phyloP scores from a whole-genome alignment of 1,284 basidiomycete genomes.

The Laetiporus sulphureus region DNA sequence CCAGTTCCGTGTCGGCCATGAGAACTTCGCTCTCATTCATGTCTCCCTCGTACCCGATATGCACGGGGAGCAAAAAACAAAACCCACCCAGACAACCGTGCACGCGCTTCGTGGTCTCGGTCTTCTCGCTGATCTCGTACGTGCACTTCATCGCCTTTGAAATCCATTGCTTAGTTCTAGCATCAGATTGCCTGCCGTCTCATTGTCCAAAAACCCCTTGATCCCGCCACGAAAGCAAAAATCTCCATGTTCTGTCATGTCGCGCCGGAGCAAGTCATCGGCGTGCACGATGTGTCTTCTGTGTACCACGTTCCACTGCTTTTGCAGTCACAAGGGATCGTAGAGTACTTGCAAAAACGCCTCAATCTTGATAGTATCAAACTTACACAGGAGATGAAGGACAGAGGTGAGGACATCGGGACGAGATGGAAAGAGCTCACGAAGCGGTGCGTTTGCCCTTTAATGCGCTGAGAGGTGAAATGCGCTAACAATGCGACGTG shows the following conservation, averaged over 20 bases:
- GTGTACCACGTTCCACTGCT: slow-evolving; percentile 98
- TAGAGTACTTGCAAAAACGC: slow-evolving; percentile 79
- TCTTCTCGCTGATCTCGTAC: slow-evolving; percentile 85
- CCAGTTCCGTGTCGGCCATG: slow-evolving; percentile 96
- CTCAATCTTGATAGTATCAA: slow-evolving; percentile 65
- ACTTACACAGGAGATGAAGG: slow-evolving; percentile 50
- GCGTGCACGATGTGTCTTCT: slow-evolving; percentile 94
- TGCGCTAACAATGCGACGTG: background rate
- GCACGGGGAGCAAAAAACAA: slow-evolving; percentile 99
- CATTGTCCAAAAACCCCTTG: slow-evolving; percentile 66
- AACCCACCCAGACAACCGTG: slow-evolving; percentile 97
- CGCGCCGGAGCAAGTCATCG: slow-evolving; percentile 87
- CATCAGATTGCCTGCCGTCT: slow-evolving; percentile 87
- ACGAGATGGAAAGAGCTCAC: slow-evolving; percentile 84
- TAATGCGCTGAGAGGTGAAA: background rate
- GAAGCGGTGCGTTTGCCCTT: slow-evolving; percentile 42
- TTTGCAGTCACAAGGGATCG: slow-evolving; percentile 87
- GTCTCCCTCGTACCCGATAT: slow-evolving; percentile 98
- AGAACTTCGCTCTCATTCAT: slow-evolving; percentile 97
- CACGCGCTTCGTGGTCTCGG: slow-evolving; percentile 93
- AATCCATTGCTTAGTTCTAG: background rate
- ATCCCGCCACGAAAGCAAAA: slow-evolving; percentile 85
- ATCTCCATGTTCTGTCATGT: slow-evolving; percentile 99
- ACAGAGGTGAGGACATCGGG: slow-evolving; percentile 62
- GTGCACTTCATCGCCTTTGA: slow-evolving; percentile 21